Evolutionary conservation across 2,329 filamentous ascomycete species (phyloP).

Genomic region (Sclerotinia glacialis): DNA sequence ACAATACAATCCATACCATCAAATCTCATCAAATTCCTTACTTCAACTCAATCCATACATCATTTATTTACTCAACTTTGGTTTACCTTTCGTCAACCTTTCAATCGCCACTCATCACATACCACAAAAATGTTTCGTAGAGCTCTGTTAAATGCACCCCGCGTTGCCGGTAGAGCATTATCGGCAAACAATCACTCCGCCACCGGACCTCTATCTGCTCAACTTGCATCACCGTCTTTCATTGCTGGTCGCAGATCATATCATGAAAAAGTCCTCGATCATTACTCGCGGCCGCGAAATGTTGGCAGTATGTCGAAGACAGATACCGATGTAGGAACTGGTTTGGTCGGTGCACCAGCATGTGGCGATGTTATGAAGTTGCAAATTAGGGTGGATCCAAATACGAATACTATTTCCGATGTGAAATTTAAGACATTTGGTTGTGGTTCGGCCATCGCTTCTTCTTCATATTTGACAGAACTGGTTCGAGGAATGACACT

Average conservation of each 20-base stretch:
- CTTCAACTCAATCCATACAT: background rate
- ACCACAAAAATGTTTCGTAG: constrained; percentile 36
- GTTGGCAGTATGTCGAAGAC: constrained; percentile 77
- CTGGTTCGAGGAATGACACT: constrained; percentile 93
- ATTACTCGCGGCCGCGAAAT: constrained; percentile 77
- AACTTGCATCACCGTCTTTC: constrained; percentile 31
- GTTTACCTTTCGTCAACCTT: constrained; percentile 9
- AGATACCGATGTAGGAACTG: constrained; percentile 81
- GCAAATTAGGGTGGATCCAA: constrained; percentile 86
- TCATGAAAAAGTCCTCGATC: constrained; percentile 61
- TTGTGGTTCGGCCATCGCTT: constrained; percentile 91
- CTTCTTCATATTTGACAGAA: constrained; percentile 90
- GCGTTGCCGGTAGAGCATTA: constrained; percentile 35
- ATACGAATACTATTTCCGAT: constrained; percentile 83
- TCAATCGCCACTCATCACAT: constrained; percentile 3
- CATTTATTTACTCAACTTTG: constrained; percentile 2
- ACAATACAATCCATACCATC: background rate
- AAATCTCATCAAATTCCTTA: background rate
- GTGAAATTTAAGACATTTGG: constrained; percentile 99
- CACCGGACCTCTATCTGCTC: constrained; percentile 30
- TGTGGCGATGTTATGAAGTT: constrained; percentile 94
- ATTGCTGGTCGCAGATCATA: constrained; percentile 36
- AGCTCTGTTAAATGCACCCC: constrained; percentile 35
- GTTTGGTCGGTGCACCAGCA: constrained; percentile 85
- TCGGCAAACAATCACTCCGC: constrained; percentile 33